phyloP scores from a whole-genome alignment of 306 rosid genomes.

The Citrullus colocynthis region DNA sequence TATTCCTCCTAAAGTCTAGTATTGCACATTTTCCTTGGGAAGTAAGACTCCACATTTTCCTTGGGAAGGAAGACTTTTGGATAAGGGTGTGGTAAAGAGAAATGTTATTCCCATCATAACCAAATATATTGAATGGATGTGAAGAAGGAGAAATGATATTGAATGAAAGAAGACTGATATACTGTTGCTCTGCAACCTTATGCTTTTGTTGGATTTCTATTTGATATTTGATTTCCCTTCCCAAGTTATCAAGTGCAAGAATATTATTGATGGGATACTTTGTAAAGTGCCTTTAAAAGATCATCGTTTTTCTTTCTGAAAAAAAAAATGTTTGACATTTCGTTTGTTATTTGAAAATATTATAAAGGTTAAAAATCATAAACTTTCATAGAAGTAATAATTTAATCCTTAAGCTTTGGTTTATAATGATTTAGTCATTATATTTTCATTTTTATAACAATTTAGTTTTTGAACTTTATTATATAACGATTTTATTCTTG shows the following conservation, averaged over 20 bases:
- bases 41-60: neutral
- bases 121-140: neutral
- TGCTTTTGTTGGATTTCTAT: neutral
- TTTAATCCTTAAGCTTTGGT: no score
- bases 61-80: neutral
- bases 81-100: neutral
- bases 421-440: no score
- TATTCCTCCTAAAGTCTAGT: no score
- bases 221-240: neutral
- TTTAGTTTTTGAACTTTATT: no score
- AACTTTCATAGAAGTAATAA: no score
- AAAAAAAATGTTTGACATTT: no score
- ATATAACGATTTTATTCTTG: no score
- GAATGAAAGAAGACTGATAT: neutral
- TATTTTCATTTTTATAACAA: no score
- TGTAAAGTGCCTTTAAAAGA: conserved; percentile 4
- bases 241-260: neutral
- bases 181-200: neutral
- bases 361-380: neutral
- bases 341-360: neutral
- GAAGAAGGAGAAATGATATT: neutral
- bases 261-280: conserved; percentile 1
- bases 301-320: neutral
- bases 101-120: neutral
- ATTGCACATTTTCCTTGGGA: no score